phyloP scores from a whole-genome alignment of 1,284 basidiomycete species.

The Apiotrichum gamsii region DNA sequence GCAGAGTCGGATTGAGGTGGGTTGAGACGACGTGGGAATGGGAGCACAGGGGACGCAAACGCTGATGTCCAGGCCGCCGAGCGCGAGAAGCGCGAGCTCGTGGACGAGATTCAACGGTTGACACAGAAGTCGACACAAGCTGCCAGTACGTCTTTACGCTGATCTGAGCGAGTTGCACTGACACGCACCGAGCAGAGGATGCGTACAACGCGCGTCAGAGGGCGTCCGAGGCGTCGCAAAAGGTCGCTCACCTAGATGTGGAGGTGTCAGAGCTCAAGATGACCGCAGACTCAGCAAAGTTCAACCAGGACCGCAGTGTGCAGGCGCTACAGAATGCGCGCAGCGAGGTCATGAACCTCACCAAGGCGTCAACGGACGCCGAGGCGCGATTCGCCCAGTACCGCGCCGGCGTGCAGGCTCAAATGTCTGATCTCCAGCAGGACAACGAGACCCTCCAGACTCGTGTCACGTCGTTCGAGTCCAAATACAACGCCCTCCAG shows the following conservation, averaged over 20 bases:
- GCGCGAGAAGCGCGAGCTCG: slow-evolving; percentile 40
- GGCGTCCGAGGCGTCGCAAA: slow-evolving; percentile 46
- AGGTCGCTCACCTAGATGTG: slow-evolving; percentile 77
- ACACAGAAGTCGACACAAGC: slow-evolving; percentile 27
- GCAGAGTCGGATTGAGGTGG: slow-evolving; percentile 34
- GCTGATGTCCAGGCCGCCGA: slow-evolving; percentile 28
- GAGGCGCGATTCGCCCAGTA: slow-evolving; percentile 40
- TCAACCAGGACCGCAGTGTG: slow-evolving; percentile 37
- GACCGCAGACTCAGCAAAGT: slow-evolving; percentile 48
- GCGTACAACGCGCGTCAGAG: slow-evolving; percentile 37
- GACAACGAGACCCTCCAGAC: slow-evolving; percentile 33
- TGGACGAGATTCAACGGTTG: slow-evolving; percentile 37
- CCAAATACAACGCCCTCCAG: slow-evolving; percentile 30
- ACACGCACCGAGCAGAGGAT: slow-evolving; percentile 33
- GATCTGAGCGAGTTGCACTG: not conserved
- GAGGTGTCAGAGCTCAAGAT: slow-evolving; percentile 81
- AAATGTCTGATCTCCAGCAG: slow-evolving; percentile 29
- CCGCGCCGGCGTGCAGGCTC: slow-evolving; percentile 35
- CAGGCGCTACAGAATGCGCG: slow-evolving; percentile 36
- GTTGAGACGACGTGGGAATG: too few species aligned
- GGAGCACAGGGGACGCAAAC: too few species aligned
- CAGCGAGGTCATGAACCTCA: slow-evolving; percentile 31
- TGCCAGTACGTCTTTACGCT: slow-evolving; percentile 29
- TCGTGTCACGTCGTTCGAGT: slow-evolving; percentile 28
- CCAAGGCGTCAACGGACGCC: slow-evolving; percentile 32